These are phyloP conservation scores for Logfia minima DNA, from an alignment of 129 eudicot species.

Conservation along the genomic window DNA sequence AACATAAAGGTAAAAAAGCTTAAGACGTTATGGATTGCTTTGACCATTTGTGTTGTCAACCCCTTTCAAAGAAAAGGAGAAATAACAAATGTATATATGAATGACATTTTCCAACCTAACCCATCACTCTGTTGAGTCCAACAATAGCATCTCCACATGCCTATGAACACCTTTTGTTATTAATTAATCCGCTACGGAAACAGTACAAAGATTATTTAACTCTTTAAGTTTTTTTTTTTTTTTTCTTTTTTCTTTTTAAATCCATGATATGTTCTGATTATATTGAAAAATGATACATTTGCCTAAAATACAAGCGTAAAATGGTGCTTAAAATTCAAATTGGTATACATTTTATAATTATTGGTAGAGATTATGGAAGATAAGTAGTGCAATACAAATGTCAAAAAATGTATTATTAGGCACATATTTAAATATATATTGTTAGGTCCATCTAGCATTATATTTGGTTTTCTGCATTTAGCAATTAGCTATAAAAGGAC, in stretches of 20 bases:
- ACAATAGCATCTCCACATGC: not conserved
- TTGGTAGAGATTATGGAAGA: too few relatives aligned
- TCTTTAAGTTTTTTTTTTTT: too few relatives aligned
- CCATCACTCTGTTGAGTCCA: not conserved
- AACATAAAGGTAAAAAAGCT: not conserved
- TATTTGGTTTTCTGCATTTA: not conserved
- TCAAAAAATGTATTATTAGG: too few relatives aligned
- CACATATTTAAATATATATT: too few relatives aligned
- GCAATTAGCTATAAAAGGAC: not conserved
- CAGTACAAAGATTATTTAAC: not conserved
- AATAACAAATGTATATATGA: not conserved
- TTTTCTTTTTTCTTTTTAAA: too few relatives aligned
- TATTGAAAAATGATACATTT: too few relatives aligned
- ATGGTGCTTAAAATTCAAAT: too few relatives aligned
- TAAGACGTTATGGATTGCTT: not conserved
- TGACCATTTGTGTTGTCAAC: constrained; percentile 3
- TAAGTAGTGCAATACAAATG: too few relatives aligned
- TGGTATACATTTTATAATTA: too few relatives aligned
- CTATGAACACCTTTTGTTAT: not conserved
- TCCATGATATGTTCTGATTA: not conserved
- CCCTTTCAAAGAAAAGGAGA: constrained; percentile 11
- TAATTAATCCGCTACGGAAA: not conserved
- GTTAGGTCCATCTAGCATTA: too few relatives aligned
- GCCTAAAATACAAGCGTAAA: too few relatives aligned
- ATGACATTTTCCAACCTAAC: constrained; percentile 9